A percentile compares a stretch with the other conserved stretches of the same genome.
Evolutionary conservation across 2,329 filamentous ascomycete species (phyloP).

Genomic region (Sclerotiophoma versabilis): DNA sequence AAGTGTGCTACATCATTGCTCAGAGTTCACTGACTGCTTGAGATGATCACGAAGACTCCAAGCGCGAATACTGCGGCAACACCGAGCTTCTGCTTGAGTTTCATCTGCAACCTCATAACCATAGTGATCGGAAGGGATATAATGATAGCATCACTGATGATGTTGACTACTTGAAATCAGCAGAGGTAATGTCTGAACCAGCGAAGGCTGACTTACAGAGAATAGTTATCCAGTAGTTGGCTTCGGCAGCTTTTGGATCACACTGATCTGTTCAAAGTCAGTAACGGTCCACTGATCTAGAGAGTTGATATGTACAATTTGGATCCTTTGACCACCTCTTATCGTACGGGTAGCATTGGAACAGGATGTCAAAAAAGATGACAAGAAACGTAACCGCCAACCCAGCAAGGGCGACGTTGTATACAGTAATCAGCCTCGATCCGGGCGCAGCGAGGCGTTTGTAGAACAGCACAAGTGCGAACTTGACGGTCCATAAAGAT

Average conservation of each 20-base stretch:
- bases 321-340: slow-evolving; percentile 35
- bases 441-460: slow-evolving; percentile 50
- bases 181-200: not conserved
- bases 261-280: slow-evolving; percentile 30
- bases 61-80: slow-evolving; percentile 33
- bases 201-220: slow-evolving; percentile 19
- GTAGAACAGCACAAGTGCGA: slow-evolving; percentile 53
- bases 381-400: slow-evolving; percentile 40
- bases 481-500: slow-evolving; percentile 53
- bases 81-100: slow-evolving; percentile 31
- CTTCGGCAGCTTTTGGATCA: slow-evolving; percentile 22
- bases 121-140: slow-evolving; percentile 32
- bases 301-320: slow-evolving; percentile 15
- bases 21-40: slow-evolving; percentile 25
- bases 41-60: slow-evolving; percentile 32
- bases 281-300: not conserved
- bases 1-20: too few relatives aligned
- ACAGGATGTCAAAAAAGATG: slow-evolving; percentile 52
- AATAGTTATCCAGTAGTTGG: slow-evolving; percentile 35
- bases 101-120: slow-evolving; percentile 33
- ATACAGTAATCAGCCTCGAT: slow-evolving; percentile 47
- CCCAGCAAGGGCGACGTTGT: slow-evolving; percentile 47
- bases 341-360: slow-evolving; percentile 50
- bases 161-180: slow-evolving; percentile 24
- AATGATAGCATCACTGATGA: slow-evolving; percentile 30